Percentiles rank a stretch among this genome's conserved stretches.
Conservation (phyloP, 164 flowering plant species). For the Brasenia schreberi region DNA sequence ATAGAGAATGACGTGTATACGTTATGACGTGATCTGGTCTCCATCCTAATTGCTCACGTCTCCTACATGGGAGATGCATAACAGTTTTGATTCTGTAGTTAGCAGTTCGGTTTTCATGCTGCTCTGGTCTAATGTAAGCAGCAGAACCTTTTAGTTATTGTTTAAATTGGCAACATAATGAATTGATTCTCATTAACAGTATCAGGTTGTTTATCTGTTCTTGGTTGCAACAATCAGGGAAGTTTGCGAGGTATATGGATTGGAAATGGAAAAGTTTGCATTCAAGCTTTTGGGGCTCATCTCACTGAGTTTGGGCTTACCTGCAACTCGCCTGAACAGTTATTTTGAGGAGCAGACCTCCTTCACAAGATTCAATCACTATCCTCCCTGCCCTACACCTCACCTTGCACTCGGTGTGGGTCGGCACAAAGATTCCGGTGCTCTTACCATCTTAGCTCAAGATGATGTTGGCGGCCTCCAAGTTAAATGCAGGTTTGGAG, state of each 20-base stretch:
- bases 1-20: too few species aligned
- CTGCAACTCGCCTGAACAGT: constrained; percentile 14
- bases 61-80: too few species aligned
- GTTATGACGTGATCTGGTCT: too few species aligned
- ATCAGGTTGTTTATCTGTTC: too few species aligned
- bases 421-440: constrained; percentile 27
- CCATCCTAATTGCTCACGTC: too few species aligned
- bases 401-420: constrained; percentile 28
- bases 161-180: too few species aligned
- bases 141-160: too few species aligned
- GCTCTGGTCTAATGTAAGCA: too few species aligned
- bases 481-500: constrained; percentile 41
- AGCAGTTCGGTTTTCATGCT: too few species aligned
- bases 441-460: constrained; percentile 24
- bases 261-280: constrained; percentile 16
- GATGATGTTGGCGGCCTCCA: constrained; percentile 29
- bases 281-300: constrained; percentile 17
- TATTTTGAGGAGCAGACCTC: constrained; percentile 25
- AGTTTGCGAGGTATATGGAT: constrained; percentile 11
- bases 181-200: too few species aligned
- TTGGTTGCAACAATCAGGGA: constrained; percentile 6
- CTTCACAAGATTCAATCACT: constrained; percentile 24
- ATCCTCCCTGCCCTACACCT: constrained; percentile 30
- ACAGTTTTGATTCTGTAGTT: too few species aligned
- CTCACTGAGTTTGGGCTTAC: constrained; percentile 18